Evolutionary conservation across 805 yeast genomes (phyloP).

Genomic region (Ogataea angusta): DNA sequence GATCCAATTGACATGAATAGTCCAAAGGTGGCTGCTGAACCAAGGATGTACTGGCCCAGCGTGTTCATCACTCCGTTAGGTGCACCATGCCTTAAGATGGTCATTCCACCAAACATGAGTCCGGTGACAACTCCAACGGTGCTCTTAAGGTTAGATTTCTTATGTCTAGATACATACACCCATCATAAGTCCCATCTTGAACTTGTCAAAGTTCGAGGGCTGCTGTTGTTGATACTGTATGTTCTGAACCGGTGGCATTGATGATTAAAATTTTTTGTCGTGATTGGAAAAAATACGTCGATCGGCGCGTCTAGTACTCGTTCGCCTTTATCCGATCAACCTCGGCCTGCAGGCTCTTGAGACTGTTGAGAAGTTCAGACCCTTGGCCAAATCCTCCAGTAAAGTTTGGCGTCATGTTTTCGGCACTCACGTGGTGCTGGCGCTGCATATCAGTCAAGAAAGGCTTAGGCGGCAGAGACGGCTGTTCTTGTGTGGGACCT

Average conservation of each 20-base stretch:
- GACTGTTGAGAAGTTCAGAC: conserved; percentile 57
- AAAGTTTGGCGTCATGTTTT: conserved; percentile 10
- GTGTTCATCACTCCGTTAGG: conserved; percentile 97
- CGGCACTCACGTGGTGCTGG: conserved; percentile 26
- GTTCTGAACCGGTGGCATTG: conserved; percentile 68
- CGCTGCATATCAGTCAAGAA: conserved; percentile 26
- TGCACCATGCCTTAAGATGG: conserved; percentile 91
- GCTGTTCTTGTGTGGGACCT: conserved; percentile 10
- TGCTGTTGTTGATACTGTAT: conserved; percentile 53
- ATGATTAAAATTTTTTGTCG: conserved; percentile 5
- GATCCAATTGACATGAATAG: conserved; percentile 96
- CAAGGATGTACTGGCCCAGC: conserved; percentile 92
- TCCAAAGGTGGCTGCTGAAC: conserved; percentile 96
- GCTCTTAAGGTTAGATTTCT: conserved; percentile 35
- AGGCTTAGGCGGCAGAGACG: conserved; percentile 33
- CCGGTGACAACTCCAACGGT: conserved; percentile 94
- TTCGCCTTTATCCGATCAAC: conserved; percentile 50
- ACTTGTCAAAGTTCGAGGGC: conserved; percentile 90
- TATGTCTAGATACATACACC: conserved; percentile 49
- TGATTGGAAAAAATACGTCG: conserved; percentile 2
- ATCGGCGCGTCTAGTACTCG: conserved; percentile 13
- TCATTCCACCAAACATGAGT: conserved; percentile 88
- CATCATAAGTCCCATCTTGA: conserved; percentile 98
- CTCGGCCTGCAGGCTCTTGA: conserved; percentile 65
- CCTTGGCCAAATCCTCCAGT: conserved; percentile 12